Conservation (phyloP, 129 eudicot genomes). For the Centaurea solstitialis region DNA sequence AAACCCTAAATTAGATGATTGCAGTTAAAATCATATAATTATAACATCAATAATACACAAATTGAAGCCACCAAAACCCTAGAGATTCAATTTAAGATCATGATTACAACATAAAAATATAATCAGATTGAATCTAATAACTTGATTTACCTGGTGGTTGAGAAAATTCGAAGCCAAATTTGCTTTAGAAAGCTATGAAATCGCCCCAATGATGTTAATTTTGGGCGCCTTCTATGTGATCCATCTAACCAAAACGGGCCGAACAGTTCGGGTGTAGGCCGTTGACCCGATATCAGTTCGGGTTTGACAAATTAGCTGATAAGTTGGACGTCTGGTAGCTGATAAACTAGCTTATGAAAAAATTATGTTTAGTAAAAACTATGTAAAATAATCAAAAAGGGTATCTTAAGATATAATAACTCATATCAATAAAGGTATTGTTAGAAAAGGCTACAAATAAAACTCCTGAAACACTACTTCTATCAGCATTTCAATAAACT, state of each 20-base stretch:
- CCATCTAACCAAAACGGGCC: not conserved
- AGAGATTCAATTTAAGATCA: conserved; percentile 1
- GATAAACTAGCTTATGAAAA: too few relatives aligned
- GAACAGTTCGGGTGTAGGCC: not conserved
- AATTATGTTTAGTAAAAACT: too few relatives aligned
- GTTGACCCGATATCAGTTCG: not conserved
- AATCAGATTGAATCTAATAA: not conserved
- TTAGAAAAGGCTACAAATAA: too few relatives aligned
- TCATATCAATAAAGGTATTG: too few relatives aligned
- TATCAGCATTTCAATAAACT: too few relatives aligned
- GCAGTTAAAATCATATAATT: not conserved
- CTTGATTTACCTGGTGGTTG: not conserved
- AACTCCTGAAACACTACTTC: too few relatives aligned
- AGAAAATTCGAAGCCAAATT: not conserved
- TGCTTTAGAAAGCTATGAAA: conserved; percentile 8
- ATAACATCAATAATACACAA: not conserved
- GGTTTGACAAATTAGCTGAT: too few relatives aligned
- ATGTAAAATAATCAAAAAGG: too few relatives aligned
- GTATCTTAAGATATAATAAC: too few relatives aligned
- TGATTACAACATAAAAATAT: conserved; percentile 1
- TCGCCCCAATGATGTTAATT: not conserved
- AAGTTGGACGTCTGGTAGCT: too few relatives aligned
- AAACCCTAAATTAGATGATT: not conserved
- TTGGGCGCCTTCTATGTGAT: not conserved
- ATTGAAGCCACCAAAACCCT: conserved; percentile 15